Evolutionary conservation across 2,329 filamentous ascomycete genomes (phyloP), one percentile per base, ranked within the genome.

Genomic region (Rutstroemia sp.): DNA sequence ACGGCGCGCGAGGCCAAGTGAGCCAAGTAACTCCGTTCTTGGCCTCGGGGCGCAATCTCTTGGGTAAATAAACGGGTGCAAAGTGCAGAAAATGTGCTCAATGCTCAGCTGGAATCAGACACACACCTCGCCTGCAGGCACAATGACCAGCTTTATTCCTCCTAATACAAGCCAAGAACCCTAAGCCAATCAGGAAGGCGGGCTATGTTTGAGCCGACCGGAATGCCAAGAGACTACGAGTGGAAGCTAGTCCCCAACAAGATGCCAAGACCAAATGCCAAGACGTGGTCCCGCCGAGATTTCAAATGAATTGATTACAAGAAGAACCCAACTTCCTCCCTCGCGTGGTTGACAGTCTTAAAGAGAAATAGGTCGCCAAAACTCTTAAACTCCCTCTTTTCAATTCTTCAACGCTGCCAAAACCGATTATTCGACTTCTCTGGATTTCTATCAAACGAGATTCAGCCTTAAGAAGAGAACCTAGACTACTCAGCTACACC

Each of bases 11-110:
- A n/a, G 16, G 47, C 46, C 53, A 51, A 47, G 39, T 34, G 7
- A 25, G 55, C 55, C 55, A 57, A 57, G 55, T 57, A 39, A 52
- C 19, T 53, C 55, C 55, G 55, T 27, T 37, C 55, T 57, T 57
- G 49, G 49, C 55, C 25, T 55, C 52, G 52, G 52, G 52, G 52
- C 52, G 52, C 52, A 55, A 55, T 55, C 38, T 50, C 52, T 55
- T 44, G 52, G 45, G n/a, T 7, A 1, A 46, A 25, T 38, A 52
- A 18, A 37, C 27, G 4, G 16, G 8, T 41, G 44, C 19, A 39
- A 21, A 39, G 25, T 7, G 9, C 10, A 45, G 19, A 46, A 45
- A 46, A 52, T 18, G 21, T 45, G 30, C 21, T 54, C 21, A 18
- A 12, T 10, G 30, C 30, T 34, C 30, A 34, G 30, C 30, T 34